Percentiles rank a stretch among this genome's conserved stretches.
These are phyloP conservation scores for Nephromyces sp. DNA, from an alignment of 169 alveolate species.

Conservation along the genomic window DNA sequence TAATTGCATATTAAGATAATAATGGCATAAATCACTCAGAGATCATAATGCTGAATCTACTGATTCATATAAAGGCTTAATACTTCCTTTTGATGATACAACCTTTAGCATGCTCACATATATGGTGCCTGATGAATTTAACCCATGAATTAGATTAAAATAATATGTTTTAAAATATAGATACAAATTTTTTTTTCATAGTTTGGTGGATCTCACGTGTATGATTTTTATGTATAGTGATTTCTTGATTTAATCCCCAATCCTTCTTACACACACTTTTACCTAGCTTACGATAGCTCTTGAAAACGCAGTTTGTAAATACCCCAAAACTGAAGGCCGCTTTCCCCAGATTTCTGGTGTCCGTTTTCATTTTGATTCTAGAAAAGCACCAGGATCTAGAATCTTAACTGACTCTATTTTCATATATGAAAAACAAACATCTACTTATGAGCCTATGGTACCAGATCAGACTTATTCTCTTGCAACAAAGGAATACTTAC, in stretches of 20 bases:
- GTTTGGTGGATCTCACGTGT: no score
- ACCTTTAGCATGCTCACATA: no score
- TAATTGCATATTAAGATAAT: no score
- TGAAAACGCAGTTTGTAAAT: constrained; percentile 60
- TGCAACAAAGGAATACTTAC: constrained; percentile 36
- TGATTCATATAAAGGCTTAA: background rate
- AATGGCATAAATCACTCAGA: background rate
- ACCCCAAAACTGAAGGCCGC: constrained; percentile 75
- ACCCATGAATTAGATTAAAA: background rate
- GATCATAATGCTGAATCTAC: background rate
- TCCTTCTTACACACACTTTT: no score
- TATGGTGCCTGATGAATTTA: background rate
- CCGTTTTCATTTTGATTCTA: constrained; percentile 29
- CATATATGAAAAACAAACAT: constrained; percentile 10
- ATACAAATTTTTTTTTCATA: no score
- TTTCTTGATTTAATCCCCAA: no score
- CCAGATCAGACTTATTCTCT: constrained; percentile 30
- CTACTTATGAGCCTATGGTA: constrained; percentile 30
- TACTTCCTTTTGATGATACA: background rate
- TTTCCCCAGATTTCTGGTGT: constrained; percentile 68
- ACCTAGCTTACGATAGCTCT: constrained; percentile 37
- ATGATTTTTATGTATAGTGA: no score
- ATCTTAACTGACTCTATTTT: constrained; percentile 42
- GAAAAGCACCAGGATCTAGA: constrained; percentile 45
- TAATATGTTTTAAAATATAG: background rate